These are phyloP conservation scores for Eucalyptus shirleyi DNA, from an alignment of 345 rosid species.

Conservation along the genomic window DNA sequence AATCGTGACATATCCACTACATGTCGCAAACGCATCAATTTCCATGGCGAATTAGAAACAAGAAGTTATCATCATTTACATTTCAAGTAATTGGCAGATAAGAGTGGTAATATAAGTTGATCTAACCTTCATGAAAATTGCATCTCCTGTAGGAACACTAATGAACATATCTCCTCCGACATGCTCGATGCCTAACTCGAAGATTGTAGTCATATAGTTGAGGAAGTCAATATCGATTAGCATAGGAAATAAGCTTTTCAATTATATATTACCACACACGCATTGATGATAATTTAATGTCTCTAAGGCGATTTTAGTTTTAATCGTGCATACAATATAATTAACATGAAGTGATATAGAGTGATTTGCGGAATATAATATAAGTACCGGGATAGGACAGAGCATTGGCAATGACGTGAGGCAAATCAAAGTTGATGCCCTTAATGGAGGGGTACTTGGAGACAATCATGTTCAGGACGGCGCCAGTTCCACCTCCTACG, in stretches of 20 bases:
- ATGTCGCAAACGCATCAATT: background rate
- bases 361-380: background rate
- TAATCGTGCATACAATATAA: background rate
- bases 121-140: conserved; percentile 7
- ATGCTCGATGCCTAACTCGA: background rate
- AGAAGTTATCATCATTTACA: background rate
- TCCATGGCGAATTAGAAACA: background rate
- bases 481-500: conserved; percentile 1
- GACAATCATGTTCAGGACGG: background rate
- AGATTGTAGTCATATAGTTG: background rate
- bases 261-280: background rate
- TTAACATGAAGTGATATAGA: background rate
- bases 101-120: background rate
- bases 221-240: background rate
- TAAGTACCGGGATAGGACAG: background rate
- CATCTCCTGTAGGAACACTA: background rate
- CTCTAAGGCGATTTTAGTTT: background rate
- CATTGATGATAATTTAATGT: background rate
- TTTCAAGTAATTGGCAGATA: background rate
- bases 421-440: conserved; percentile 7
- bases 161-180: conserved; percentile 1
- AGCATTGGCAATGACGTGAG: background rate
- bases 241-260: background rate
- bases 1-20: background rate
- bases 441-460: conserved; percentile 2